Conservation (phyloP, 768 basidiomycete species). For the Mycena latifolia region DNA sequence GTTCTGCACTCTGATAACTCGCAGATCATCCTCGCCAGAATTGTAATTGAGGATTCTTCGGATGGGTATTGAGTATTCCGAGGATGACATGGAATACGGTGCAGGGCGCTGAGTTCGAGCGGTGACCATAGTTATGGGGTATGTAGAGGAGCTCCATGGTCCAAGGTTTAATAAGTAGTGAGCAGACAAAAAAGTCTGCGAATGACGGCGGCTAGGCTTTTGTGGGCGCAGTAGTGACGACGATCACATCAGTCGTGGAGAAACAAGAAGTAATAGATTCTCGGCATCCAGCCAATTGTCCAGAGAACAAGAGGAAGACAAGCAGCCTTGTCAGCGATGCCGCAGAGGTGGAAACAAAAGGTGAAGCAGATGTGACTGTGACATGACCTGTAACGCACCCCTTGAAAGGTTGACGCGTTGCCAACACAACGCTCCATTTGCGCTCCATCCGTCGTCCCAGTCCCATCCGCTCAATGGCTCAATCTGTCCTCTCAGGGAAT, state of each 20-base stretch:
- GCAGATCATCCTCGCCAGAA: conserved; percentile 23
- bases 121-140: conserved; percentile 22
- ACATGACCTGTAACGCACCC: no score
- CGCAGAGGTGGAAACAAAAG: conserved; percentile 24
- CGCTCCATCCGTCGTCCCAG: no score
- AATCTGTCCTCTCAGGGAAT: no score
- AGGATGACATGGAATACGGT: conserved; percentile 16
- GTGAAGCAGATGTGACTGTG: no score
- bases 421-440: no score
- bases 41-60: conserved; percentile 18
- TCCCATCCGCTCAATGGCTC: no score
- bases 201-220: conserved; percentile 14
- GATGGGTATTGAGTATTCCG: conserved; percentile 25
- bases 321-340: not conserved
- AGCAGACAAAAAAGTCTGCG: conserved; percentile 8
- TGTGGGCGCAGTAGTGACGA: not conserved
- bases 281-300: conserved; percentile 13
- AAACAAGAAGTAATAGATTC: conserved; percentile 1
- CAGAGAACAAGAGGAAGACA: not conserved
- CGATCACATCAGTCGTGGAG: conserved; percentile 11
- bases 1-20: conserved; percentile 32
- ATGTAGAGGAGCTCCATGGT: conserved; percentile 2
- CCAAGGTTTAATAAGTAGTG: conserved; percentile 26
- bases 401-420: no score
- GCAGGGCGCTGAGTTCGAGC: conserved; percentile 19